These are phyloP conservation scores for Solanum sejunctum DNA, from an alignment of 257 asterid genomes.

Conservation along the genomic window DNA sequence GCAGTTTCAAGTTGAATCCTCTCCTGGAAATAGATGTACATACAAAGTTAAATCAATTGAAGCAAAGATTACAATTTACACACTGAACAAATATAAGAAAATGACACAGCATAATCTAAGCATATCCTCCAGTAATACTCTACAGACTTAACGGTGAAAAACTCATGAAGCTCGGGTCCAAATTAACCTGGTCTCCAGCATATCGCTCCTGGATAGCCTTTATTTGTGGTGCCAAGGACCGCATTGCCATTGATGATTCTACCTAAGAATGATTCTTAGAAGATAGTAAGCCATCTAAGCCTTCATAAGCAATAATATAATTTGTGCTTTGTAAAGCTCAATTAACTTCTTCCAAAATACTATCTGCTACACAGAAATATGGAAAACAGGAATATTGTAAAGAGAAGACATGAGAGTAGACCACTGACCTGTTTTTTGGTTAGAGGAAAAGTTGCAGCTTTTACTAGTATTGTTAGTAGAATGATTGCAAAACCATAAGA, in stretches of 20 bases:
- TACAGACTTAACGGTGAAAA: slow-evolving; percentile 8
- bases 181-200: slow-evolving; percentile 89
- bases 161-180: not conserved
- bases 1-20: slow-evolving; percentile 91
- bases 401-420: not conserved
- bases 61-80: not conserved
- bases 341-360: not conserved
- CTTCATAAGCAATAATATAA: not conserved
- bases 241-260: slow-evolving; percentile 97
- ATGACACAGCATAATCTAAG: not conserved
- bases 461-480: slow-evolving; percentile 75
- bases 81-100: not conserved
- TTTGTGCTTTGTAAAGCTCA: not conserved
- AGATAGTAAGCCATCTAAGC: not conserved
- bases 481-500: slow-evolving; percentile 96
- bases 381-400: not conserved
- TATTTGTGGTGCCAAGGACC: slow-evolving; percentile 90
- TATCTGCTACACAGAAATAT: not conserved
- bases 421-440: slow-evolving; percentile 80
- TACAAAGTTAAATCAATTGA: not conserved
- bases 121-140: not conserved
- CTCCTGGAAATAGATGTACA: slow-evolving; percentile 47
- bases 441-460: slow-evolving; percentile 90
- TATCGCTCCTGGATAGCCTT: slow-evolving; percentile 94
- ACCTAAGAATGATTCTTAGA: slow-evolving; percentile 30